Base-by-base conservation (phyloP, 148 eudicot genomes). In the Chenopodium suecicum region DNA sequence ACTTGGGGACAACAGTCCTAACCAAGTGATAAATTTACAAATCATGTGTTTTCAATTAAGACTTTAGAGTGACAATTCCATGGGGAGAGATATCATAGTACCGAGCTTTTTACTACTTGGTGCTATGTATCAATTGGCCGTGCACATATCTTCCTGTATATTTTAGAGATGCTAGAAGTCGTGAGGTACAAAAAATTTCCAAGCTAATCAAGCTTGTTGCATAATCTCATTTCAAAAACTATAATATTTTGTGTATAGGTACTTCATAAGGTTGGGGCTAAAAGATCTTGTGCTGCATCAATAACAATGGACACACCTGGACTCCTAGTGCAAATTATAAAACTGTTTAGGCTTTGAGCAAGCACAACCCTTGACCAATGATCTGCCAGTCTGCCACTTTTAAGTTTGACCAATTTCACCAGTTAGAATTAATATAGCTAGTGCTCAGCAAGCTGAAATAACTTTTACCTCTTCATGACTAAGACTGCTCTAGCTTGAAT, bases 121-220 rank as follows among this genome's bases (percentile, higher is more conserved):
- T 13, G 4, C 4, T 7, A 4, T 65, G 99, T 96, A 69, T 90
- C 99, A 71, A 81, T 94, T 78, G 98, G 99, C 44, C 98, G 98
- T 81, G 94, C 95, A 54, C 98, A 94, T 89, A 96, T 82, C 98
- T 96, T 85, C 99, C 99, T 23, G 99, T 96, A 47, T 96, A 88
- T 83, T 96, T 96, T 85, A 97, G 99, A 78, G 98, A 96, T 90
- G 97, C 98, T 81, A 98, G 98, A 82, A 96, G 99, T 87, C 92
- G 95, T 85, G 99, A 96, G 99, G 99, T 96, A 88, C 84, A 70
- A 54, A 27, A 79, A 81, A 48, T 41, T 82, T 77, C 76, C 52
- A 76, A 70, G 11, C 58, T 83, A 66, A 63, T 47, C 41, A 69
- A 78, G 62, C 20, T 77, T 76, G 56, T 9, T 63, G 32, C 64